Evolutionary conservation across 2,329 filamentous ascomycete species (phyloP).

Genomic region (Fusarium sp.): DNA sequence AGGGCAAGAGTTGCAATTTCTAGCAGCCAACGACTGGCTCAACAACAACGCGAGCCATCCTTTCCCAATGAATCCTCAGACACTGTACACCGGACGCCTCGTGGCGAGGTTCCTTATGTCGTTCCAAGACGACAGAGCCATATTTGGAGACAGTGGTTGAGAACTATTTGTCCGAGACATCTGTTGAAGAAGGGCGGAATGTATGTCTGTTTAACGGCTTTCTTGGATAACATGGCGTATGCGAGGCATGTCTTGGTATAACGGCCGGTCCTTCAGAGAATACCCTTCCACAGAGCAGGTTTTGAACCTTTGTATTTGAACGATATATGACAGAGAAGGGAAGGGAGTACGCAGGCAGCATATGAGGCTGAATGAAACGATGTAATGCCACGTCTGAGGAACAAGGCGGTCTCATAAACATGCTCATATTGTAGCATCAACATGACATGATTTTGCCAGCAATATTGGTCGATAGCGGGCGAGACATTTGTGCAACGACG

Average conservation of each 20-base stretch:
- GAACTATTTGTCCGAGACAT: conserved; percentile 37
- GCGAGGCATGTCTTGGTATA: conserved; percentile 24
- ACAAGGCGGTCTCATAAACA: conserved; percentile 1
- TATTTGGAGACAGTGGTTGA: conserved; percentile 54
- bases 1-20: conserved; percentile 56
- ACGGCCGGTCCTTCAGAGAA: conserved; percentile 17
- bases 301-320: conserved; percentile 1
- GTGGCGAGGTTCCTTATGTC: conserved; percentile 66
- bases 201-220: conserved; percentile 24
- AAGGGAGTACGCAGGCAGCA: conserved; percentile 8
- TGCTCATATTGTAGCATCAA: conserved; percentile 1
- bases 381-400: not conserved
- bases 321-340: not conserved
- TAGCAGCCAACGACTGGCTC: conserved; percentile 61
- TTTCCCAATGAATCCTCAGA: conserved; percentile 60
- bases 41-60: conserved; percentile 59
- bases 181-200: conserved; percentile 10
- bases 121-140: conserved; percentile 62
- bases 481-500: conserved; percentile 22
- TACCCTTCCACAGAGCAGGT: conserved; percentile 21
- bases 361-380: conserved; percentile 15
- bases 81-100: conserved; percentile 65
- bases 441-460: conserved; percentile 1
- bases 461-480: not conserved
- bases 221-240: conserved; percentile 36